Conservation (phyloP, 2,329 filamentous ascomycete species). For the Cladosporium cucumerinum region DNA sequence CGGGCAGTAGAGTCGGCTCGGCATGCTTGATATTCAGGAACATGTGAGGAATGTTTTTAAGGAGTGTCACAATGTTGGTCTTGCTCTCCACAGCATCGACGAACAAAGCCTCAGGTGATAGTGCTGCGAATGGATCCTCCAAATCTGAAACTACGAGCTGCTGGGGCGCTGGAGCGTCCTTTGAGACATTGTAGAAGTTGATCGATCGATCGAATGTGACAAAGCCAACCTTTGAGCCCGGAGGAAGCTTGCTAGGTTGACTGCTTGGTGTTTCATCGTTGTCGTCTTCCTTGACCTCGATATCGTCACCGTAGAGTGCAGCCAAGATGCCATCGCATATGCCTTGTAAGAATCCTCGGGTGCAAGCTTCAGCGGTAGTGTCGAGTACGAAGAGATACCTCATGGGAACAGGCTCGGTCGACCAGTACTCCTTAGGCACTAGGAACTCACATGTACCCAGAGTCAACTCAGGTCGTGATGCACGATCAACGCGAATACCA, state of each 20-base stretch:
- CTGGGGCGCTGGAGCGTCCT: constrained; percentile 78
- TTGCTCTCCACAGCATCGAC: constrained; percentile 91
- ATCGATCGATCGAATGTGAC: constrained; percentile 95
- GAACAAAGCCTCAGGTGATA: constrained; percentile 80
- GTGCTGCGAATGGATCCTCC: constrained; percentile 90
- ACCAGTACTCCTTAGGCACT: constrained; percentile 98
- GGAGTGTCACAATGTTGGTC: constrained; percentile 80
- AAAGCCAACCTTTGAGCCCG: constrained; percentile 85
- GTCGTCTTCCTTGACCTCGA: constrained; percentile 49
- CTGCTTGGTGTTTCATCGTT: constrained; percentile 50
- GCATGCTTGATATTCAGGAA: constrained; percentile 87
- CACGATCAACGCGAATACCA: constrained; percentile 80
- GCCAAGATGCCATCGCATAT: constrained; percentile 85
- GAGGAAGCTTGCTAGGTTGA: constrained; percentile 59
- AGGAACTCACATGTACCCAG: constrained; percentile 93
- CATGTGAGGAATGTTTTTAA: constrained; percentile 77
- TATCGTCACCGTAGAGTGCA: constrained; percentile 73
- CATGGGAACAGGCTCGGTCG: constrained; percentile 83
- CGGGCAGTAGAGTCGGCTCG: constrained; percentile 81
- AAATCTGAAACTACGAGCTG: constrained; percentile 99
- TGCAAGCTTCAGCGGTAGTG: constrained; percentile 85
- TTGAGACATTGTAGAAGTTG: constrained; percentile 92
- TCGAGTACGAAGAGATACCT: constrained; percentile 91
- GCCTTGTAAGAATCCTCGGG: constrained; percentile 84
- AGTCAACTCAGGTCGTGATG: constrained; percentile 83